Evolutionary conservation across 306 rosid genomes (phyloP), one percentile per base, ranked within the genome.

Genomic region (Vigna nakashimae): DNA sequence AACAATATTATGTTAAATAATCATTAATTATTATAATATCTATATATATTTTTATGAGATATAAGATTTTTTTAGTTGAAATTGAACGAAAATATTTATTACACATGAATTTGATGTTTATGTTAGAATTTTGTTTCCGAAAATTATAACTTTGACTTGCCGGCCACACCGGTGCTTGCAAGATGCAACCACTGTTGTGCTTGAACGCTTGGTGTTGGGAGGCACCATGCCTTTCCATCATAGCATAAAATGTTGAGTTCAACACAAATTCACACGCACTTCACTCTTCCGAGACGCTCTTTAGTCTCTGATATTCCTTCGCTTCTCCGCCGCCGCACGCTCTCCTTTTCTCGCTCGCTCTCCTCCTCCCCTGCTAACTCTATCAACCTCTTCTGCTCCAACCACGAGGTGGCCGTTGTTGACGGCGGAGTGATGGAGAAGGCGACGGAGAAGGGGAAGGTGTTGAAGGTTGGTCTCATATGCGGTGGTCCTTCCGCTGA

Each of bases 401-500:
- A 53, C 9, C 77, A 50, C 66, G 52, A 82, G 63, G 79, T 48
- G 65, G 85, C 75, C 53, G 83, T 42, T 45, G 80, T 81, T 42
- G 82, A 12, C 49, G 87, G 66, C 13, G 75, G 17, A 17, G 36
- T 76, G 20, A 67, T 32, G 16, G 82, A 85, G 76, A 73, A 80
- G 56, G 81, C 14, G 34, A 51, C 16, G 9, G 84, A 76, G 32
- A 73, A 76, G 11, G 77, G 74, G 15, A 85, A 73, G 67, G 85
- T 60, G 28, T 20, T 94, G 86, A 90, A 81, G 82, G 97, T 94
- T 8, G 98, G 96, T 22, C 78, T 94, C 48, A 74, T 94, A 10
- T 94, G 98, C 24, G 98, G 98, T 4, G 98, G 98, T 70, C 98
- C 97, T 32, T 92, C 97, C 9, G 90, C 95, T n/a, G 97, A 94